Evolutionary conservation across 768 basidiomycete genomes (phyloP), one percentile per base, ranked within the genome.

Genomic region (Tulasnella sp.): DNA sequence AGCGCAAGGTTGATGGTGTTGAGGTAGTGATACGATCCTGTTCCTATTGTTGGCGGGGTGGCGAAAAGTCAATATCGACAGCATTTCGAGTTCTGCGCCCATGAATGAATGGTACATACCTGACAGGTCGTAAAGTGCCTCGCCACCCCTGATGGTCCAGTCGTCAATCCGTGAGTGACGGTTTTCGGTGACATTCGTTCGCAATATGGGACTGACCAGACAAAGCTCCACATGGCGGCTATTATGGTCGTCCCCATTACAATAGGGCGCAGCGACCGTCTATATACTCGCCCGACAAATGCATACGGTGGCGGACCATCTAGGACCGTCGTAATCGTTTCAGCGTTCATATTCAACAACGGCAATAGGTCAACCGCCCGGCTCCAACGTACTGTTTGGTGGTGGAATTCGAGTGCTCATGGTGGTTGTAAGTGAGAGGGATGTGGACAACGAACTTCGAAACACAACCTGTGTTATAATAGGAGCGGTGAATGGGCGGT

Each of bases 241-340:
- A 83, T 30, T 45, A 77, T 61, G 1, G 77, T 73, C 51, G 7
- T 10, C n/a, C 9, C 30, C 5, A 75, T 61, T 19, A 88, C 77
- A n/a, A 83, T 67, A 10, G 86, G 84, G 24, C 87, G 74, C 61
- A 88, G 67, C 67, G 75, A 86, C 55, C 75, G 71, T 61, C 70
- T 72, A 64, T 84, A 86, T 26, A 81, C 67, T 63, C 78, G 76
- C 41, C 74, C 75, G 17, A 80, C 77, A 67, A 80, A 80, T n/a
- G 77, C 75, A 71, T 83, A 85, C 1, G 79, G 72, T 3, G 82
- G 81, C 21, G 80, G 75, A 58, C 78, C 65, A 58, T 76, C 73
- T 83, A 56, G 34, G 55, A 38, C 15, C 34, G 34, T n/a, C n/a
- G 15, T 38, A 7, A 38, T 5, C 34, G 34, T 15, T 38, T 15